A percentile compares a stretch with the other conserved stretches of the same genome.
Evolutionary conservation across 2,329 filamentous ascomycete genomes (phyloP).

Genomic region (Stachybotrys elegans): DNA sequence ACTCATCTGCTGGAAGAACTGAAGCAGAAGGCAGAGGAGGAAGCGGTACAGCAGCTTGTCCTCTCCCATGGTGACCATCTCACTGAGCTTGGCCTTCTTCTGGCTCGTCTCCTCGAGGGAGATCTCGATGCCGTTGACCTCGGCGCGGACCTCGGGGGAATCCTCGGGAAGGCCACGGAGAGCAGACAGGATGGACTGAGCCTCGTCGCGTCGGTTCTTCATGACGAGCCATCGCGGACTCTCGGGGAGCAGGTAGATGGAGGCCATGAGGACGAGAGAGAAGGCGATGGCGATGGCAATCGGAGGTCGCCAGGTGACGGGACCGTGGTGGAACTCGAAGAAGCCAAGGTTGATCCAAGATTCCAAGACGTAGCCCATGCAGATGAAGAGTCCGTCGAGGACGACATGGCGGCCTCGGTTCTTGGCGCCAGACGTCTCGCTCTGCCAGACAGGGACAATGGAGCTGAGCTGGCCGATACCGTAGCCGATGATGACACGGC

Average conservation of each 20-base stretch:
- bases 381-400: slow-evolving; percentile 47
- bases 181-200: slow-evolving; percentile 25
- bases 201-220: slow-evolving; percentile 22
- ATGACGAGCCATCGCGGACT: slow-evolving; percentile 29
- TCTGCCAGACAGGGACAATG: slow-evolving; percentile 49
- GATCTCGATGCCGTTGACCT: slow-evolving; percentile 41
- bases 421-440: slow-evolving; percentile 42
- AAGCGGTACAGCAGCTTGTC: slow-evolving; percentile 44
- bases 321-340: slow-evolving; percentile 22
- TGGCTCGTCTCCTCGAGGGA: slow-evolving; percentile 37
- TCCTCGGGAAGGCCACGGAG: slow-evolving; percentile 30
- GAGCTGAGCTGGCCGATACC: slow-evolving; percentile 48
- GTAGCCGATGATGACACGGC: slow-evolving; percentile 46
- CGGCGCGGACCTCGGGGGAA: slow-evolving; percentile 30
- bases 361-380: slow-evolving; percentile 29
- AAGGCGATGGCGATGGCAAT: slow-evolving; percentile 27
- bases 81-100: slow-evolving; percentile 30
- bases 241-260: slow-evolving; percentile 28
- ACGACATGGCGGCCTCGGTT: slow-evolving; percentile 41
- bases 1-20: slow-evolving; percentile 24
- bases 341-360: slow-evolving; percentile 40
- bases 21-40: slow-evolving; percentile 22
- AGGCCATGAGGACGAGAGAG: slow-evolving; percentile 22
- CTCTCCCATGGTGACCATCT: slow-evolving; percentile 42
- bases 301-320: slow-evolving; percentile 25